Evolutionary conservation across 2,329 filamentous ascomycete species (phyloP).

Genomic region (Dactylellina sp.): DNA sequence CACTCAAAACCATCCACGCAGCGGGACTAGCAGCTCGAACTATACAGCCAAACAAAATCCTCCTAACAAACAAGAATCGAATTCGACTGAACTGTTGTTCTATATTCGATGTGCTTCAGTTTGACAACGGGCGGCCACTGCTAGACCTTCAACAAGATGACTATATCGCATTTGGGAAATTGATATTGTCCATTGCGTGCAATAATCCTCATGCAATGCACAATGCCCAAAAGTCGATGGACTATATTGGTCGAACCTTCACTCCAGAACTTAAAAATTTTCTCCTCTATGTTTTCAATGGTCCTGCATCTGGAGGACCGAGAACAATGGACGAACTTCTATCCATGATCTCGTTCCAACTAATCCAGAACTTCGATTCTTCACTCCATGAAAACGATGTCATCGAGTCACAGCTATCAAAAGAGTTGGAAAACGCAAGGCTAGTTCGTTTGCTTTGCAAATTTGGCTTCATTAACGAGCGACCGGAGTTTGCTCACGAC

Average conservation of each 20-base stretch:
- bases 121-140: constrained; percentile 76
- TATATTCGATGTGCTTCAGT: constrained; percentile 88
- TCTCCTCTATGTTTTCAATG: constrained; percentile 82
- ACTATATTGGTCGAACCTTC: constrained; percentile 81
- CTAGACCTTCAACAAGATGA: constrained; percentile 88
- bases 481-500: constrained; percentile 84
- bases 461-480: constrained; percentile 87
- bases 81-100: constrained; percentile 88
- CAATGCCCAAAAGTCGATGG: constrained; percentile 77
- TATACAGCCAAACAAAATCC: constrained; percentile 86
- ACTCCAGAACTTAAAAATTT: constrained; percentile 82
- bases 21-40: constrained; percentile 85
- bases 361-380: constrained; percentile 80
- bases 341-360: constrained; percentile 79
- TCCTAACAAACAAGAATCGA: constrained; percentile 89
- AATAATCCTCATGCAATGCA: constrained; percentile 72
- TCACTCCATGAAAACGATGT: constrained; percentile 83
- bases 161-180: constrained; percentile 81
- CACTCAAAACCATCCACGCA: constrained; percentile 84
- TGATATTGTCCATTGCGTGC: constrained; percentile 84
- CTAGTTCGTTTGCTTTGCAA: constrained; percentile 84
- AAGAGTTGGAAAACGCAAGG: constrained; percentile 90
- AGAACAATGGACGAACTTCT: constrained; percentile 86
- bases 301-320: constrained; percentile 69
- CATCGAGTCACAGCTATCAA: constrained; percentile 76